Evolutionary conservation across 331 rosid genomes (phyloP).

Genomic region (Saraca asoca): DNA sequence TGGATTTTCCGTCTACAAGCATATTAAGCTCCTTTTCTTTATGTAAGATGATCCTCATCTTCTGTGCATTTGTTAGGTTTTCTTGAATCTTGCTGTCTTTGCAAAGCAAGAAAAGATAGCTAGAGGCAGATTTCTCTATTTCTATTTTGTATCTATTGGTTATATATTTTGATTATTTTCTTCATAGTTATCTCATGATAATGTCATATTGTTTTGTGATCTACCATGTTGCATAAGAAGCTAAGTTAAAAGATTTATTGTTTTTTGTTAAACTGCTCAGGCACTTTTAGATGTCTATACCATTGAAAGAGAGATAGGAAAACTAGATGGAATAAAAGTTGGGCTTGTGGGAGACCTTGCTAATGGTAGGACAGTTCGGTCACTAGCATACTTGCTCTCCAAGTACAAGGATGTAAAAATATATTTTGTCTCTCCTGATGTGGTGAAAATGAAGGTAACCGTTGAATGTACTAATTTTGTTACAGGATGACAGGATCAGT

Average conservation of each 20-base stretch:
- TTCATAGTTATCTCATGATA: constrained; percentile 1
- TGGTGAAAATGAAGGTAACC: constrained; percentile 84
- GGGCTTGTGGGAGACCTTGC: constrained; percentile 94
- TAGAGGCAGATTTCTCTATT: constrained; percentile 4
- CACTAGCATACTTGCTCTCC: constrained; percentile 83
- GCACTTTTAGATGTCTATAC: constrained; percentile 87
- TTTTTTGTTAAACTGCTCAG: constrained; percentile 43
- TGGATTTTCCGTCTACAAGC: constrained; percentile 7
- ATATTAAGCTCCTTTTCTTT: constrained; percentile 10
- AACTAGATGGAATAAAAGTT: constrained; percentile 74
- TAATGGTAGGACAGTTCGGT: constrained; percentile 86
- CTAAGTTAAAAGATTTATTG: constrained; percentile 13
- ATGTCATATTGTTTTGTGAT: constrained; percentile 18
- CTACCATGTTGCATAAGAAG: constrained; percentile 8
- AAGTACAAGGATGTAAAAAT: constrained; percentile 74
- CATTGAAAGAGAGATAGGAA: constrained; percentile 76
- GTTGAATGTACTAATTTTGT: constrained; percentile 16
- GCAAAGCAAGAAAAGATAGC: constrained; percentile 13
- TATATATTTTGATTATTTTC: not conserved
- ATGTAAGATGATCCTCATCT: constrained; percentile 7
- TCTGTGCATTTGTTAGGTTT: not conserved
- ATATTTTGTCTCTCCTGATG: constrained; percentile 78
- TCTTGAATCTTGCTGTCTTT: constrained; percentile 28
- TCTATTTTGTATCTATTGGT: not conserved
- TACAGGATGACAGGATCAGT: constrained; percentile 8